Evolutionary conservation across 306 rosid species (phyloP), one percentile per base, ranked within the genome.

Genomic region (Malus orientalis): DNA sequence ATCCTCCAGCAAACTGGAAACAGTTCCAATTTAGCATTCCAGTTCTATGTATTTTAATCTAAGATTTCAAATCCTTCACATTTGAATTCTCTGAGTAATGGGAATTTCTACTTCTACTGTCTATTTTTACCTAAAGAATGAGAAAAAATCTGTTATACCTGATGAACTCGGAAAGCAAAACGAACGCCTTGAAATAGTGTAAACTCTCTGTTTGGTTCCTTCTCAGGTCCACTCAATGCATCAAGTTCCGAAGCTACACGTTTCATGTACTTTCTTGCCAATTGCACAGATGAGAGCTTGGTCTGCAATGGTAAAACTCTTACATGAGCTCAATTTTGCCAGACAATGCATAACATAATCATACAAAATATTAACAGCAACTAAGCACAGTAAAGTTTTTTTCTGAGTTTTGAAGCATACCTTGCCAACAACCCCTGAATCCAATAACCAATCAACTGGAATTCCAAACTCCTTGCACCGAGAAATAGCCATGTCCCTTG

Each of bases 381-480:
- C 27, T 58, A 67, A 30, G 53, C 19, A 79, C 44, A 65, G 33
- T 16, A 13, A 5, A 32, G 33, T 10, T 8, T 74, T 59, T 66
- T 59, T 69, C 23, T 9, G 5, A 71, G 15, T 55, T 60, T 75
- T 71, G 67, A 77, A 71, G 45, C 82, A 69, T 91, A 95, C 99
- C 93, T 92, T 96, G 86, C 99, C 98, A 57, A 92, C 98, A 71
- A 96, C 91, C 71, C 99, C 99, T 8, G 99, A 89, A 83, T 96
- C 99, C 71, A 74, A 53, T 51, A 96, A 64, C 99, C 99, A 96
- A 73, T 96, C 89, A 60, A 88, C 91, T 47, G 99, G 99, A 80
- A 92, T 89, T 81, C 98, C 99, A 25, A 96, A 96, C 74, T 96
- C 99, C 76, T 18, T 87, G 88, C 91, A 96, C 65, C 98, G 89